Percentiles rank a stretch among this genome's conserved stretches.
phyloP scores from a whole-genome alignment of 805 yeast genomes.

The Yamadazyma nakazawae region DNA sequence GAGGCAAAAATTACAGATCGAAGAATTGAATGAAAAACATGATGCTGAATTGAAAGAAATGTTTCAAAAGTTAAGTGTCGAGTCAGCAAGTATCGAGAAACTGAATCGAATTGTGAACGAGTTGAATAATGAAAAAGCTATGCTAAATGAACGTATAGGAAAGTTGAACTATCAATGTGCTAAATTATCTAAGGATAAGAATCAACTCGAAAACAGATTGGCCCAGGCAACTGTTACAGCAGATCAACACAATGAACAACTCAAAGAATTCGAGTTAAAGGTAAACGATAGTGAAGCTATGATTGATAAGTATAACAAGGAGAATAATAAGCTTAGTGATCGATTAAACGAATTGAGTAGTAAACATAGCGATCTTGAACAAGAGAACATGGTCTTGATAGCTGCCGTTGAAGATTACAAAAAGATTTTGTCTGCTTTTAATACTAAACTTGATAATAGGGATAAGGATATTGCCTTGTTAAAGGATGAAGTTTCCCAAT shows the following conservation, averaged over 20 bases:
- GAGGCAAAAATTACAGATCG: neutral
- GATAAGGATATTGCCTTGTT: neutral
- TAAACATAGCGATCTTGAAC: neutral
- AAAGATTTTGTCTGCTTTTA: neutral
- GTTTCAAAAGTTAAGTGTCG: neutral
- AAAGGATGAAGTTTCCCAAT: neutral
- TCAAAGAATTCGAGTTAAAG: neutral
- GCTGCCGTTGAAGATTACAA: neutral
- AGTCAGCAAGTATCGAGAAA: neutral
- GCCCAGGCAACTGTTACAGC: neutral
- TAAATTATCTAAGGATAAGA: conserved; percentile 2
- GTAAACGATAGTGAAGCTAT: neutral
- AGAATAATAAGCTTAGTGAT: conserved; percentile 7
- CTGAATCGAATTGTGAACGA: neutral
- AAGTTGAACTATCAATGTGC: conserved; percentile 7
- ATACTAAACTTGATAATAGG: neutral
- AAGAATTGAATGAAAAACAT: neutral
- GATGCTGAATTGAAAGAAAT: neutral
- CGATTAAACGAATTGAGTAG: conserved; percentile 7
- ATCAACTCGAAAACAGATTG: neutral
- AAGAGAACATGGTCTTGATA: neutral
- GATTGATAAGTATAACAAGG: conserved; percentile 7
- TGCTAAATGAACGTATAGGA: conserved; percentile 1
- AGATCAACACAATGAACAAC: neutral
- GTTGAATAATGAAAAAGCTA: neutral